Base-by-base conservation (phyloP, 2,329 filamentous ascomycete genomes). In the Ophiocordyceps camponoti-saundersi region DNA sequence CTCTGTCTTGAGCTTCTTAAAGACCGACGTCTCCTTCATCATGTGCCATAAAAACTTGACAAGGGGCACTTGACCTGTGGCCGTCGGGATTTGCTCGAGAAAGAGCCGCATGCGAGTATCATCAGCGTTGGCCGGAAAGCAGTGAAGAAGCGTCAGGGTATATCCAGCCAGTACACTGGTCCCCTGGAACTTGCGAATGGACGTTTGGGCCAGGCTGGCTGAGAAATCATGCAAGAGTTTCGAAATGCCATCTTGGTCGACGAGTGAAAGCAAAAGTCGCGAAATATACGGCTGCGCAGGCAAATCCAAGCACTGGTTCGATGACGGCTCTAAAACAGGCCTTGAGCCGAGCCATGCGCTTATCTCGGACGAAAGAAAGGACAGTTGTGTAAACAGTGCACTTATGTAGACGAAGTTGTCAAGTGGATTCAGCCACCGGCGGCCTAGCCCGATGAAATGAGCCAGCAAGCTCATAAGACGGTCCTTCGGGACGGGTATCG, bases 101-200 rank as follows among this genome's bases (percentile, higher is more conserved):
- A 92, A 96, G 1, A 96, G 69, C 66, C 87, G 90, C 86, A 96
- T 94, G 21, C 89, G 82, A 50, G 95, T 93, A 49, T 95, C 88
- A 57, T 95, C 89, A 3, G 80, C 81, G 49, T 79, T 75, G 7
- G 72, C 68, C 10, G 90, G 88, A 53, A 96, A 96, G 55, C 88
- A 89, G 49, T 85, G 78, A 4, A 96, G 68, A 3, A 98, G 67
- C 0, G 85, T 89, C 39, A 96, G 69, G 3, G 88, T 86, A 58
- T 95, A 96, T 26, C 83, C 86, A 13, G 90, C 87, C 39, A 95
- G 69, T 13, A 86, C 67, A 53, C 82, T 83, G 2, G 85, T 59
- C 6, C 57, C 59, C 20, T 59, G 55, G n/a, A 59, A 55, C 12
- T 61, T 57, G 40, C 59, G 55, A 7, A 44, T 53, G 34, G 56